Conservation (phyloP, 2,329 filamentous ascomycete species). For the Alternaria conjuncta region DNA sequence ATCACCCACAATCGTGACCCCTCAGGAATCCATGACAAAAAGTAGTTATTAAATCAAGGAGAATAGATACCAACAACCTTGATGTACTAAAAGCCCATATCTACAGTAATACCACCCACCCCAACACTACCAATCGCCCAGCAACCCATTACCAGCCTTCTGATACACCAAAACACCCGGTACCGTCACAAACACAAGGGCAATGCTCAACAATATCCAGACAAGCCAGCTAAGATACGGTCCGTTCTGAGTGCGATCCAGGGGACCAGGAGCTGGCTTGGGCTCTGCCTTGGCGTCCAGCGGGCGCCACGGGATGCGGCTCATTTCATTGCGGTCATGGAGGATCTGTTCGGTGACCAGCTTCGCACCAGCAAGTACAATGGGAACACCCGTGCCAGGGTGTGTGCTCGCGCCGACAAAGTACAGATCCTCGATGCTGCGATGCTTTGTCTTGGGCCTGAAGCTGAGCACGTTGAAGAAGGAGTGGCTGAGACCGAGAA, state of each 20-base stretch:
- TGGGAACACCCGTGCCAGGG: slow-evolving; percentile 77
- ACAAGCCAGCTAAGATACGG: slow-evolving; percentile 24
- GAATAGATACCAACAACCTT: background rate
- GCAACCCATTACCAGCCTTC: background rate
- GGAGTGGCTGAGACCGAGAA: slow-evolving; percentile 72
- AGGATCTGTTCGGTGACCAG: slow-evolving; percentile 64
- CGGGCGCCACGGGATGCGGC: slow-evolving; percentile 50
- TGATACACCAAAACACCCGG: background rate
- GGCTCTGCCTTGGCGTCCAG: background rate
- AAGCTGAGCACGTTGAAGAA: slow-evolving; percentile 78
- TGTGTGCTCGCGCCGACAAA: slow-evolving; percentile 79
- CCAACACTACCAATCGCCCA: background rate
- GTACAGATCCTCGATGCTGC: slow-evolving; percentile 62
- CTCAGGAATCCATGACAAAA: background rate
- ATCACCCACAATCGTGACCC: background rate
- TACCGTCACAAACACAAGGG: slow-evolving; percentile 2
- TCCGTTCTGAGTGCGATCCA: slow-evolving; percentile 27
- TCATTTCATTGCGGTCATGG: slow-evolving; percentile 34
- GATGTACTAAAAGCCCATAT: background rate
- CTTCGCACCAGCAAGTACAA: slow-evolving; percentile 72
- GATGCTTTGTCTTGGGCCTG: slow-evolving; percentile 64
- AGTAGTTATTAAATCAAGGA: background rate
- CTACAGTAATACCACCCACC: background rate
- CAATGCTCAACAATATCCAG: slow-evolving; percentile 18
- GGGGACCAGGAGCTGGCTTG: background rate